phyloP scores from a whole-genome alignment of 2,329 filamentous ascomycete genomes.

The Cadophora luteo-olivacea region DNA sequence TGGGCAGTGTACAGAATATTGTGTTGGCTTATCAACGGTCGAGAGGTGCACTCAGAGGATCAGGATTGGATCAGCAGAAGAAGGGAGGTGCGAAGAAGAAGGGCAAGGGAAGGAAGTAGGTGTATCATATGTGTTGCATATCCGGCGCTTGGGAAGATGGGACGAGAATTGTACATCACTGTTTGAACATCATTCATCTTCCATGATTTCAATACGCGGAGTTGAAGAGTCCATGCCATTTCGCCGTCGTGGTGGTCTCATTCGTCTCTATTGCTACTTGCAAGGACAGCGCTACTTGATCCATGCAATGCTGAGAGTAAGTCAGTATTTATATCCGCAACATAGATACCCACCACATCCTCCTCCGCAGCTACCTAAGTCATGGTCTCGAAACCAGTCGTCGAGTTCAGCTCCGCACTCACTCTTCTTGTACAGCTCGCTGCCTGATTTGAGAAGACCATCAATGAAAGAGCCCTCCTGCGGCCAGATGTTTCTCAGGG shows the following conservation, averaged over 20 bases:
- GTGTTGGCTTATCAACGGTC: slow-evolving; percentile 70
- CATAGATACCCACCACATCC: neutral
- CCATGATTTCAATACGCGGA: too few species aligned
- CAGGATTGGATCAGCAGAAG: slow-evolving; percentile 30
- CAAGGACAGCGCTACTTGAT: too few species aligned
- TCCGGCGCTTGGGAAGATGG: slow-evolving; percentile 24
- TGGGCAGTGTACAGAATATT: slow-evolving; percentile 82
- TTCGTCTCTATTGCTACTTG: too few species aligned
- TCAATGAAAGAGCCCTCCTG: neutral
- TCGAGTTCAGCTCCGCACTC: slow-evolving; percentile 19
- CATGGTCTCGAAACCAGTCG: neutral
- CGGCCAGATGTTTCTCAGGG: neutral
- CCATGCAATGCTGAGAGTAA: too few species aligned
- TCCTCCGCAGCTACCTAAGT: neutral
- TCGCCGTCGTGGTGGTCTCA: too few species aligned
- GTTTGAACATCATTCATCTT: neutral
- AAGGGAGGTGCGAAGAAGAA: slow-evolving; percentile 41
- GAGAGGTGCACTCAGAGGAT: slow-evolving; percentile 51
- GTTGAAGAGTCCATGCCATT: neutral
- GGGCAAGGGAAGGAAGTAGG: slow-evolving; percentile 38
- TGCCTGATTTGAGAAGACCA: neutral
- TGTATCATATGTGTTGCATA: slow-evolving; percentile 34
- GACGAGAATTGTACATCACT: slow-evolving; percentile 18
- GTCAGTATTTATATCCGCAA: too few species aligned
- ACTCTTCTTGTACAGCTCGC: neutral